Base-by-base conservation (phyloP, 805 yeast genomes). In the Metschnikowia gelsemii region DNA sequence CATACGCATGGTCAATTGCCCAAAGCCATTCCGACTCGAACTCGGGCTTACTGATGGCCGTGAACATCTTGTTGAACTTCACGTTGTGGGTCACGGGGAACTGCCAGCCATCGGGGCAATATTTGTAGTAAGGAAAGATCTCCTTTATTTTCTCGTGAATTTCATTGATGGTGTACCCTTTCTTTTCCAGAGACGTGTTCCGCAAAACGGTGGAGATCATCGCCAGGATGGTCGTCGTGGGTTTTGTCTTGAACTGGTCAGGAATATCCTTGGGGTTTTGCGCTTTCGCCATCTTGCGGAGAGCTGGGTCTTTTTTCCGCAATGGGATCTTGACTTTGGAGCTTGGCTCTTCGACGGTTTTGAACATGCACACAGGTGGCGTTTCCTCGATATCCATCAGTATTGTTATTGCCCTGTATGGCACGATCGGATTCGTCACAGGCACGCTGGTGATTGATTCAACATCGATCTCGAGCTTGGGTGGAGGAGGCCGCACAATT, bases 91-190 rank as follows among this genome's bases (percentile, higher is more conserved):
- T 77, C 14, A 93, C 95, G 0, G 95, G 80, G 57, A 87, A 84
- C 66, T 93, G 99, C 99, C 99, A 93, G 2, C 98, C 98, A 61
- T 89, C 96, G 0, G 95, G 91, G 55, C 97, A 90, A 63, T 87
- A 91, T 54, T 82, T 78, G 65, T 87, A 93, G 66, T 87, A 93
- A 2, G 98, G 98, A 63, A 84, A 91, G 9, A 86, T 62, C 32
- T 87, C 95, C 61, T 86, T 85, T 35, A 93, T 89, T 1, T 88
- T 87, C 40, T 84, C 84, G 62, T 88, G 84, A 33, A 93, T 87
- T 49, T 90, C 97, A 39, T 50, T 52, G 24, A 68, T 43, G 3
- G 66, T 65, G 79, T 88, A 78, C 14, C 47, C 49, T 19, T 96
- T 96, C 35, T 79, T 73, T 22, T 76, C 79, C 0, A 82, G 76